These are phyloP conservation scores for Singerocomus rubriflavus DNA, from an alignment of 1,284 basidiomycete species.

Conservation along the genomic window DNA sequence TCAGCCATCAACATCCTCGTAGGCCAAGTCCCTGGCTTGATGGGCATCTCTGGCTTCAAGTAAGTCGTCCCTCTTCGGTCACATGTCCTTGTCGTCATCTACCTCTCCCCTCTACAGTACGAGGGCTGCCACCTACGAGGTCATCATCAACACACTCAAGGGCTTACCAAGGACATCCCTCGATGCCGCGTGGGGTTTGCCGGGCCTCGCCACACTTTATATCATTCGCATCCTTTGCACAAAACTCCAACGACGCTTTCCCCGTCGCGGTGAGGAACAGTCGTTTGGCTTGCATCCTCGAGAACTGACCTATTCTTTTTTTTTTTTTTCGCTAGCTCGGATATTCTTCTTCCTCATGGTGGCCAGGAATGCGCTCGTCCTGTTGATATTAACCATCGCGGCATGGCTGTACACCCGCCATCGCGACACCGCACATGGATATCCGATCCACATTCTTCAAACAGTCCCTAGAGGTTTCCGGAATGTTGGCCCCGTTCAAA, in stretches of 20 bases:
- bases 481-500: slow-evolving; percentile 71
- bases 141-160: slow-evolving; percentile 92
- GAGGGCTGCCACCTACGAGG: slow-evolving; percentile 78
- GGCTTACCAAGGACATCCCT: slow-evolving; percentile 67
- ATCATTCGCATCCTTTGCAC: slow-evolving; percentile 67
- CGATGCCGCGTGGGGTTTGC: slow-evolving; percentile 90
- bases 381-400: slow-evolving; percentile 81
- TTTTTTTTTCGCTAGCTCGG: slow-evolving; percentile 47
- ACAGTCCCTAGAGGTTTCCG: slow-evolving; percentile 82
- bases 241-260: slow-evolving; percentile 61
- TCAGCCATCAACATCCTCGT: slow-evolving; percentile 86
- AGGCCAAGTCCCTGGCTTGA: slow-evolving; percentile 81
- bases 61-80: slow-evolving; percentile 36
- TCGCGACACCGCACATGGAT: slow-evolving; percentile 54
- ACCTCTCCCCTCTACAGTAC: slow-evolving; percentile 51
- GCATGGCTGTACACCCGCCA: slow-evolving; percentile 81
- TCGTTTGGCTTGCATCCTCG: not conserved
- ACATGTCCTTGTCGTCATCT: not conserved
- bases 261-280: slow-evolving; percentile 51
- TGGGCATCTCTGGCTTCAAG: slow-evolving; percentile 85
- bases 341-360: slow-evolving; percentile 86
- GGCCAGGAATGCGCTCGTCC: slow-evolving; percentile 83
- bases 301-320: not conserved
- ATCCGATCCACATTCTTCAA: slow-evolving; percentile 84
- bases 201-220: slow-evolving; percentile 76